Percentiles rank a stretch among this genome's conserved stretches.
Conservation (phyloP, 345 rosid genomes). For the Mangifera indica region DNA sequence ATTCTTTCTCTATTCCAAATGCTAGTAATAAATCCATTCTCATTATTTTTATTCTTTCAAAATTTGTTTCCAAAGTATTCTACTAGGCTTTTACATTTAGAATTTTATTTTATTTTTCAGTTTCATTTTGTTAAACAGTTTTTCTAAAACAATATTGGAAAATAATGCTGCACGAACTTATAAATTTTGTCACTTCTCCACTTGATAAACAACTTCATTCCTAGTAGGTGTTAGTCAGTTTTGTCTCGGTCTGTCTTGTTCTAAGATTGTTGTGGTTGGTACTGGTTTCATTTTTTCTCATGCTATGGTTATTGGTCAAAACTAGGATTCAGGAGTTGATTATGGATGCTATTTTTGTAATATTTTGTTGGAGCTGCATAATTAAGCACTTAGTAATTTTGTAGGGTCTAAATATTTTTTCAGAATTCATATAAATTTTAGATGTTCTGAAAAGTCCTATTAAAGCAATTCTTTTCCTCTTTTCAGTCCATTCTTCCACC, state of each 20-base stretch:
- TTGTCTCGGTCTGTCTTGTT: neutral
- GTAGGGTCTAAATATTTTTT: neutral
- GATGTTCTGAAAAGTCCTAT: neutral
- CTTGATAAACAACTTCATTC: neutral
- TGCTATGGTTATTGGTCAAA: neutral
- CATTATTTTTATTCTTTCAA: no score
- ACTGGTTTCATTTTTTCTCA: neutral
- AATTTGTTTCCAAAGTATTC: neutral
- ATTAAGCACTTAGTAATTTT: neutral
- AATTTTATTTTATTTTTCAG: no score
- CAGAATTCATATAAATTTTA: neutral
- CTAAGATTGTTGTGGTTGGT: neutral
- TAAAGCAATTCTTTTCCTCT: conserved; percentile 23
- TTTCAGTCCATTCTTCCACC: conserved; percentile 79
- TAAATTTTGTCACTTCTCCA: neutral
- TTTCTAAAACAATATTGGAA: neutral
- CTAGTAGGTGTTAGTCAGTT: neutral
- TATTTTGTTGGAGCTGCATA: neutral
- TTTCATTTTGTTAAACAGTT: no score
- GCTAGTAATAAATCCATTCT: neutral
- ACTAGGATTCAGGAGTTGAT: neutral
- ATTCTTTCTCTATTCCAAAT: neutral
- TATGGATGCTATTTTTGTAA: neutral
- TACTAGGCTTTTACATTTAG: neutral
- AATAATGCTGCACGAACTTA: neutral